Evolutionary conservation across 208 protist genomes (phyloP), one percentile per base, ranked within the genome.

Genomic region (Wallacemonas collosoma): DNA sequence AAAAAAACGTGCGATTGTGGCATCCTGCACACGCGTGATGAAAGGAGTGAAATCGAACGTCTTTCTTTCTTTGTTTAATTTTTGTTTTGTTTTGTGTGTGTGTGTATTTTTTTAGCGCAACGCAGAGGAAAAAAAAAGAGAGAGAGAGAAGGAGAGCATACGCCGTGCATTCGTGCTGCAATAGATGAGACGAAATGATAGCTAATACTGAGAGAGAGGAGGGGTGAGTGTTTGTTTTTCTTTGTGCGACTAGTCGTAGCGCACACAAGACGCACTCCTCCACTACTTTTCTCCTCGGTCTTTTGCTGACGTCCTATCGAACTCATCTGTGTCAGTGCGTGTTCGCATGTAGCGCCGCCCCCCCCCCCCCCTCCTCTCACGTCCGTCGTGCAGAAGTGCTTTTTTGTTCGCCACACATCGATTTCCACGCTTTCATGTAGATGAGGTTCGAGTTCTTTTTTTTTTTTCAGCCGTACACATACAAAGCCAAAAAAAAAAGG

Each of bases 31-130:
- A 26, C 26, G 0, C 26, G 26, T 26, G 26, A 26, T 26, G 26
- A 0, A 26, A 26, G 26, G 26, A 26, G 26, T 26, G 26, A 26
- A 26, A 26, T 66, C 14, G 36, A 14, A 8, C 14, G 26, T 64
- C 3, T 45, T 66, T 50, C 41, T 60, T 75, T 39, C 45, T 68
- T 75, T 69, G 43, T 66, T 58, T 66, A 60, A 41, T 39, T 73
- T 66, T 66, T 39, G 9, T 44, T 66, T 41, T 58, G 57, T 51
- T 58, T 67, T 38, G 2, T 14, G 51, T 63, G 36, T 38, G 2
- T 14, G 51, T 63, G 36, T 48, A 26, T 61, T 64, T 73, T 62
- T 15, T 76, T 70, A 14, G 14, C 26, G 26, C 26, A 26, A 26
- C 26, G 26, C 26, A 26, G 26, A 26, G 26, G 26, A 0, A 50